Evolutionary conservation across 1,284 basidiomycete species (phyloP), one percentile per base, ranked within the genome.

Genomic region (Volvariella surrecta): DNA sequence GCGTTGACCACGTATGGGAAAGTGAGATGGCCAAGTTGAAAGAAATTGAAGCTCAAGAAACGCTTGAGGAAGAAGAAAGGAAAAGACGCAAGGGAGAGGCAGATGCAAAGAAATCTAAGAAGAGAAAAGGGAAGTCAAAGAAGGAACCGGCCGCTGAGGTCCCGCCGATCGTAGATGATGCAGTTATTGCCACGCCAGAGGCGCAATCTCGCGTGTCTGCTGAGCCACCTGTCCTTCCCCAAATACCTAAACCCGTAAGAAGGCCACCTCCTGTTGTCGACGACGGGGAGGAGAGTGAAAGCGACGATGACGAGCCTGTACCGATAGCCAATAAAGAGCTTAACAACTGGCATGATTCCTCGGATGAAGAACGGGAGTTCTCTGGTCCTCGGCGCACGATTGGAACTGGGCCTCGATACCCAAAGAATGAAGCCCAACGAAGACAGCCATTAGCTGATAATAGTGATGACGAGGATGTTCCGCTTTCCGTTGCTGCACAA

Each of bases 1-100:
- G 86, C 3, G 79, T 82, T 4, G 86, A 89, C 58, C 85, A 79
- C 2, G 54, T 90, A 4, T 90, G 86, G 86, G 82, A 88, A 54
- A 70, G 77, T 24, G 86, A 89, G 59, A 73, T 87, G 66, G 73
- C 61, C 17, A 89, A 85, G 57, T 64, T 90, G 39, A 74, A 73
- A 48, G 71, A 78, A 51, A 84, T 89, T 1, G 81, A 89, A 57
- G 76, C 73, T 8, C 59, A 57, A 43, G 86, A 89, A 56, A 70
- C 65, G 44, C 53, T 54, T 6, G 78, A 76, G 39, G 67, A 65
- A 17, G 75, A 76, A 49, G 70, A 71, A 40, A 63, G 60, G 40
- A 61, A 60, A 50, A 63, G 54, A 43, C 58, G 56, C 42, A 71
- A 76, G 47, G 68, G 61, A 39, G 66, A 64, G 39, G 68, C 63